Evolutionary conservation across 371 early-diverging fungal genomes (phyloP), one percentile per base, ranked within the genome.

Genomic region (Apophysomyces variabilis): DNA sequence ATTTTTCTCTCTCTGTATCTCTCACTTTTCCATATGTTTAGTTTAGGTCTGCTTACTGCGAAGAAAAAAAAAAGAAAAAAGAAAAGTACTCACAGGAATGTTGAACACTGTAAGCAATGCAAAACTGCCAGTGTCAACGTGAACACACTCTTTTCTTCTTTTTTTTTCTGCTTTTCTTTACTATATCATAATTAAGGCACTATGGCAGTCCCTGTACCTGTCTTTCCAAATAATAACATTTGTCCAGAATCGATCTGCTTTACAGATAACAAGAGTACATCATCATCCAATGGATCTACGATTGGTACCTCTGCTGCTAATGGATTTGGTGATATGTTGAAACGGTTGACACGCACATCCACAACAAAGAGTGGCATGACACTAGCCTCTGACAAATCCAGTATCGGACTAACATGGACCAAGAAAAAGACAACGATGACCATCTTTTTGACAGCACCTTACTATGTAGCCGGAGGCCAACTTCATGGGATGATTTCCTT

Each of bases 391-490:
- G 61, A 45, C 41, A 70, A 56, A 50, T 50, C 54, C 54, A 26
- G n/a, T 50, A 26, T 7, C 7, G 54, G 54, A 21, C 21, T 50
- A 21, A 8, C 35, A 6, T 21, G 54, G 21, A 16, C 54, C n/a
- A 50, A 66, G n/a, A 70, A 62, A 16, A 69, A 69, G 32, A 26
- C 32, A 45, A 36, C 62, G 14, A 60, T 66, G 35, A 54, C 57
- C 5, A 68, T 79, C 3, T 77, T 64, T 59, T 46, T 74, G 38
- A 79, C 74, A 64, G 66, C 80, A 35, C 75, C 80, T 26, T 73
- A 70, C 62, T 71, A 61, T 12, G 66, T 77, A 5, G 74, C 75
- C 32, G 75, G 75, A 39, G 73, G 73, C 18, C 45, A 69, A 13
- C 47, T 79, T 0, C 43, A 60, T 9, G 80, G 80, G 8, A 71